Evolutionary conservation across 2,329 filamentous ascomycete genomes (phyloP), one percentile per base, ranked within the genome.

Genomic region (Aspergillus intermedius): DNA sequence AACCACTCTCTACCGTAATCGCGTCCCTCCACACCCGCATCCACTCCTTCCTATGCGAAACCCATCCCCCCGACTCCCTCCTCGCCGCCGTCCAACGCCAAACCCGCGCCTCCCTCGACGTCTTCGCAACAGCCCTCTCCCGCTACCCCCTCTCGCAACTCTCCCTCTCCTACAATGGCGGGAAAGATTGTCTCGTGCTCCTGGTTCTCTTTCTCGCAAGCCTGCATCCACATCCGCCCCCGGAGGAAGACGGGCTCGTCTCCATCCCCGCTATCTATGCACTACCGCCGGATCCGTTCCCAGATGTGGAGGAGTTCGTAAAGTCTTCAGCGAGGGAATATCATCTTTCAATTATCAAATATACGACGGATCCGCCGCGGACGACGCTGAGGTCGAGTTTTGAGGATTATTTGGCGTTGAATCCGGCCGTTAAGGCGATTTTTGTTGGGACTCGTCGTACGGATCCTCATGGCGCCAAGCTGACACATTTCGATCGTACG

Each of bases 121-220:
- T 95, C 19, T 82, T 96, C 49, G 79, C 82, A 52, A 80, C 88
- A 60, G 88, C 91, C 12, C 74, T 96, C 62, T 70, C 80, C 54
- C 78, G 77, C 63, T 97, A 95, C 68, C 79, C 79, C 84, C 79
- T 86, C 53, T 78, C 85, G 50, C 80, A 94, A 64, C 78, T 97
- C 52, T 89, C 91, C 4, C 77, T 97, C 55, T 95, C 91, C 49
- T 98, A 96, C 73, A 98, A 98, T 61, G 93, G 93, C 64, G 93
- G 93, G 52, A 98, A 98, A 70, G 93, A 97, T 77, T 97, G 91
- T 62, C 85, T 97, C 15, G 91, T 97, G 46, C 82, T 97, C 15
- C 78, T 97, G 5, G 80, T 96, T 61, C 77, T 97, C 55, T 88
- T 95, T 63, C 83, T 97, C 57, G 84, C 86, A 53, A 76, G 76